phyloP scores from a whole-genome alignment of 495 filamentous ascomycete species.

The Aspergillus avenaceus region DNA sequence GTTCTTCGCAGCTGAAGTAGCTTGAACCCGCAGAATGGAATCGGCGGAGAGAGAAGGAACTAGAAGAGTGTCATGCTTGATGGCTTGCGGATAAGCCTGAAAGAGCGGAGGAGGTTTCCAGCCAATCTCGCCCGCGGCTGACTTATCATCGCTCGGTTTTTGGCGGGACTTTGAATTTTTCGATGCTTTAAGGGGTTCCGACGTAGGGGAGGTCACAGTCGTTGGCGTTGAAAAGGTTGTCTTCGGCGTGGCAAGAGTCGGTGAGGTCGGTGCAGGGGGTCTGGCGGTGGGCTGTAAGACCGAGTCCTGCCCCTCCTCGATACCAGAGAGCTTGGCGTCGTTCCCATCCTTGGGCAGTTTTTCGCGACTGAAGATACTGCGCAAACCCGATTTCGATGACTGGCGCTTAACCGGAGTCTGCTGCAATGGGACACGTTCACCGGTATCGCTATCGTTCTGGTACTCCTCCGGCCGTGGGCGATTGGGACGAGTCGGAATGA shows the following conservation, averaged over 20 bases:
- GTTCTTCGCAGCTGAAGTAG: conserved; percentile 35
- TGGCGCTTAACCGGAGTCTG: conserved; percentile 30
- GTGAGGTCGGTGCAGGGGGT: conserved; percentile 21
- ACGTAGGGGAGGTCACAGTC: conserved; percentile 24
- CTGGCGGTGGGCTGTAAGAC: conserved; percentile 9
- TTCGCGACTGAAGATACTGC: conserved; percentile 37
- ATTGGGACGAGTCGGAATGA: conserved; percentile 15
- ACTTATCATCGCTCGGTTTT: conserved; percentile 18
- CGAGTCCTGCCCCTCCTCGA: conserved; percentile 27
- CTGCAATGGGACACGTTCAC: conserved; percentile 32
- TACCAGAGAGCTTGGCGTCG: conserved; percentile 30
- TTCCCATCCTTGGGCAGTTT: conserved; percentile 22
- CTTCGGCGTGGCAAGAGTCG: conserved; percentile 22
- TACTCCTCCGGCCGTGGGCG: conserved; percentile 40
- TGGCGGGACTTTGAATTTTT: conserved; percentile 20
- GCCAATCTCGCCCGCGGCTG: conserved; percentile 24
- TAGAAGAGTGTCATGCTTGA: conserved; percentile 50
- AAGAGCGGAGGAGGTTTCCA: conserved; percentile 85
- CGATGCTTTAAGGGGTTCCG: conserved; percentile 16
- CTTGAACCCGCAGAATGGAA: conserved; percentile 55
- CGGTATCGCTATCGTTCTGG: conserved; percentile 22
- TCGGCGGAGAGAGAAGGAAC: conserved; percentile 51
- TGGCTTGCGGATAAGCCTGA: conserved; percentile 85
- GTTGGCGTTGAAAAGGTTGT: conserved; percentile 25
- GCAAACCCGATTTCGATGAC: conserved; percentile 37